A percentile compares a stretch with the other conserved stretches of the same genome.
Conservation (phyloP, 2,329 filamentous ascomycete species). For the Apiospora koreana region DNA sequence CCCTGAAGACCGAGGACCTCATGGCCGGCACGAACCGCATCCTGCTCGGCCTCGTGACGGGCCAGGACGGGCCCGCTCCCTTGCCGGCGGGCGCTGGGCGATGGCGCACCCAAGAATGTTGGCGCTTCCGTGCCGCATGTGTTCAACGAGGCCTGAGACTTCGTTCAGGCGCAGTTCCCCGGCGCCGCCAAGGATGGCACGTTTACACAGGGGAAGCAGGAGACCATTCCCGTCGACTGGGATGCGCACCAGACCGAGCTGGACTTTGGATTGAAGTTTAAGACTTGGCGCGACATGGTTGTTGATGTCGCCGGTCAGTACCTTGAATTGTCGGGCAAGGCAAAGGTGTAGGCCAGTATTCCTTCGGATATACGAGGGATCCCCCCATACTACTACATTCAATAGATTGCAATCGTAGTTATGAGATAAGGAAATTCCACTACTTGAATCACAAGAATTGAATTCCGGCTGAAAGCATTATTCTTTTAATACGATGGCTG, state of each 20-base stretch:
- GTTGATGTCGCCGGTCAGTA: slow-evolving; percentile 10
- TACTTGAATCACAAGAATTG: no score
- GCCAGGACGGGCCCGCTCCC: not conserved
- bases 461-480: no score
- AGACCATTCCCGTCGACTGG: not conserved
- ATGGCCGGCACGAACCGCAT: not conserved
- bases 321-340: no score
- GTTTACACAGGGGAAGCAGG: slow-evolving; percentile 14
- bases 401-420: no score
- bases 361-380: no score
- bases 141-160: slow-evolving; percentile 17
- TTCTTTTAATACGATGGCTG: no score
- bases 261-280: not conserved
- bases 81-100: not conserved
- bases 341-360: no score
- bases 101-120: not conserved
- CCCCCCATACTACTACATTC: no score
- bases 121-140: not conserved
- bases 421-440: no score
- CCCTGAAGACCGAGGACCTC: not conserved
- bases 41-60: not conserved
- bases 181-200: slow-evolving; percentile 15
- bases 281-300: slow-evolving; percentile 6
- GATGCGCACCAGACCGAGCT: not conserved
- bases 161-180: slow-evolving; percentile 16